Evolutionary conservation across 371 early-diverging fungal genomes (phyloP), one percentile per base, ranked within the genome.

Genomic region (Sporodiniella umbellata): DNA sequence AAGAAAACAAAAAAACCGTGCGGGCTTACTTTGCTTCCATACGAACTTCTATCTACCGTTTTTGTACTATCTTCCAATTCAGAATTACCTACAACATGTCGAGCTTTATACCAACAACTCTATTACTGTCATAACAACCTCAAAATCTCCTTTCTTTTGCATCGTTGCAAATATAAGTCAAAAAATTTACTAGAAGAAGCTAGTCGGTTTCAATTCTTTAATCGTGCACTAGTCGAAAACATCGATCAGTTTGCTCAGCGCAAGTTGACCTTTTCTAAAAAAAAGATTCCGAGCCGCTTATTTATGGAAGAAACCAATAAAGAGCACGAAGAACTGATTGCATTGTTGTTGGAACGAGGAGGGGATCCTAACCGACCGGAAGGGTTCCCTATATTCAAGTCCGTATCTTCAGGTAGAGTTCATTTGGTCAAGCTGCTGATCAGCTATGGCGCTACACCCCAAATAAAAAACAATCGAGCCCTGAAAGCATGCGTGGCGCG

Each of bases 301-400:
- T 73, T 73, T 45, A 18, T 61, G n/a, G 33, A 40, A 15, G 35
- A 52, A 22, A 43, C 62, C 8, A 1, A 44, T 4, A 33, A 54
- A 8, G 46, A 53, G 26, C 17, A 51, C 24, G 46, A 64, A 12
- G 44, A 48, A 6, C 33, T 79, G 2, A 53, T 63, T 10, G 19
- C 51, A 17, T 38, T 39, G 8, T 37, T 79, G 2, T 47, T 79
- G 4, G 45, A 68, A 22, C 60, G 73, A 30, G 73, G 75, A 8
- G 75, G 66, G 4, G 73, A 70, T 1, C 64, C 74, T 0, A 61
- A 64, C 19, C 62, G 69, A 48, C 76, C 78, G 8, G 60, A 78
- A 46, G 80, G 79, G 12, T 81, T 70, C 45, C 81, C 83, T 14
- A 46, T 83, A 17, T 71, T 79, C 15, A 78, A 80, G 53, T 66